Evolutionary conservation across 1,284 basidiomycete species (phyloP).

Genomic region (Trametes pubescens): DNA sequence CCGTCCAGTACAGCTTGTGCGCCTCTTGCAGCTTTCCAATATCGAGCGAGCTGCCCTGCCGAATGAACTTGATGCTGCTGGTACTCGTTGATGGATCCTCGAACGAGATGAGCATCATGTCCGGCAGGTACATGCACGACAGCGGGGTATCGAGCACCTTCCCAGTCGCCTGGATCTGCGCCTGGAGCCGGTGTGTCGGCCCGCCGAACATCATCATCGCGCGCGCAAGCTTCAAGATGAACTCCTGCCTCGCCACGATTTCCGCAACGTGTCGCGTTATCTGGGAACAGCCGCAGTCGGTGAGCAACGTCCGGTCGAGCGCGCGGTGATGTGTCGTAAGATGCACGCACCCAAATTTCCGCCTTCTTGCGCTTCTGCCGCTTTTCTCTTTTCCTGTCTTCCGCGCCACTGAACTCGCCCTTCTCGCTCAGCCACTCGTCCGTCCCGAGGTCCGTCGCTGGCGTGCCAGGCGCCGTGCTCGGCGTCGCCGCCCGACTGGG

Average conservation of each 20-base stretch:
- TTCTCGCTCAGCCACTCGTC: slow-evolving; percentile 44
- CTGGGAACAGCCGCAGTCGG: slow-evolving; percentile 45
- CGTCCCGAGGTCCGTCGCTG: slow-evolving; percentile 31
- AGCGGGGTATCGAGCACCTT: slow-evolving; percentile 86
- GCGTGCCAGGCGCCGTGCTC: slow-evolving; percentile 38
- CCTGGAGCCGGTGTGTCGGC: slow-evolving; percentile 88
- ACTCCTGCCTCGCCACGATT: slow-evolving; percentile 88
- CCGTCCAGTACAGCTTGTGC: slow-evolving; percentile 85
- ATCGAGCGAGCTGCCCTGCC: slow-evolving; percentile 79
- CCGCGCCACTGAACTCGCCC: slow-evolving; percentile 28
- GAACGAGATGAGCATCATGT: slow-evolving; percentile 84
- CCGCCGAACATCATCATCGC: slow-evolving; percentile 97
- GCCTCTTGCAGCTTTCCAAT: slow-evolving; percentile 82
- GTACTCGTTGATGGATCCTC: slow-evolving; percentile 88
- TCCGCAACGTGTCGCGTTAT: slow-evolving; percentile 92
- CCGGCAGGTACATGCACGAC: slow-evolving; percentile 88
- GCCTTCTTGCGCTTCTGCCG: slow-evolving; percentile 75
- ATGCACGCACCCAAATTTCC: slow-evolving; percentile 73
- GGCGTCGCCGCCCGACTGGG: slow-evolving; percentile 34
- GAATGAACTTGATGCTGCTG: slow-evolving; percentile 86
- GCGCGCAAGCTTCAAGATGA: slow-evolving; percentile 88
- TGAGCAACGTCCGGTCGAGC: background rate
- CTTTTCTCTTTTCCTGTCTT: slow-evolving; percentile 41
- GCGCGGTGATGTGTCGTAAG: slow-evolving; percentile 4
- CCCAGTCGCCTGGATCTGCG: slow-evolving; percentile 88